A percentile compares a stretch with the other conserved stretches of the same genome.
Evolutionary conservation across 345 rosid genomes (phyloP).

Genomic region (Citrus cavaleriei): DNA sequence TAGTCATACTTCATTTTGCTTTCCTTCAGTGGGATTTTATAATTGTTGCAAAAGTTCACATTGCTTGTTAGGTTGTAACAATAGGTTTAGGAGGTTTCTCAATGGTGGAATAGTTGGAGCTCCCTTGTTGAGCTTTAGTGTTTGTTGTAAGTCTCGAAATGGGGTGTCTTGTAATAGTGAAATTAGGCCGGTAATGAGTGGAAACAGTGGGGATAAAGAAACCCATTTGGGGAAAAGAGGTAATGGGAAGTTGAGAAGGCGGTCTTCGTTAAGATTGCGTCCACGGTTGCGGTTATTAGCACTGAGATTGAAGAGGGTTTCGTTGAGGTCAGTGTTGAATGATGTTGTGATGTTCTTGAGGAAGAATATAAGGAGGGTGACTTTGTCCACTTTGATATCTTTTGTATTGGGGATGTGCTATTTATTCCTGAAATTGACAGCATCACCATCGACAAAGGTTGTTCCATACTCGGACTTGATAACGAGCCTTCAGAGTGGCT

Average conservation of each 20-base stretch:
- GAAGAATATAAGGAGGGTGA: constrained; percentile 53
- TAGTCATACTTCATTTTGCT: constrained; percentile 23
- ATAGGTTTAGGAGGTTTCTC: constrained; percentile 33
- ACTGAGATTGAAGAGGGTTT: constrained; percentile 45
- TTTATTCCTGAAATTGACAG: constrained; percentile 65
- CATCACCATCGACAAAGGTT: constrained; percentile 61
- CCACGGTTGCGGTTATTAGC: constrained; percentile 64
- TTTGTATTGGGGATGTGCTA: constrained; percentile 59
- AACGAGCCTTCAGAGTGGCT: constrained; percentile 59
- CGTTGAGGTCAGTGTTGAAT: constrained; percentile 44
- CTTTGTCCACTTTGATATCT: constrained; percentile 43
- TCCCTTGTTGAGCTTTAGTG: constrained; percentile 25
- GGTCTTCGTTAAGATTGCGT: constrained; percentile 58
- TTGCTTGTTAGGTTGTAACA: constrained; percentile 27
- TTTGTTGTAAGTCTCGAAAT: constrained; percentile 27
- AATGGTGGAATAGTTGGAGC: constrained; percentile 22
- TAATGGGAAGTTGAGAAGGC: constrained; percentile 32
- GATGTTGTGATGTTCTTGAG: constrained; percentile 46
- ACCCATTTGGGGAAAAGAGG: constrained; percentile 25
- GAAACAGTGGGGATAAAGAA: constrained; percentile 31
- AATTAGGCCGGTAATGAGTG: constrained; percentile 31
- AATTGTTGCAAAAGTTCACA: constrained; percentile 17
- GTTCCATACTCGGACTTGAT: constrained; percentile 88
- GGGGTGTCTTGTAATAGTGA: constrained; percentile 39
- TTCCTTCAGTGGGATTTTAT: constrained; percentile 20